Conservation (phyloP, 2,329 filamentous ascomycete species). For the Clonostachys byssicola region DNA sequence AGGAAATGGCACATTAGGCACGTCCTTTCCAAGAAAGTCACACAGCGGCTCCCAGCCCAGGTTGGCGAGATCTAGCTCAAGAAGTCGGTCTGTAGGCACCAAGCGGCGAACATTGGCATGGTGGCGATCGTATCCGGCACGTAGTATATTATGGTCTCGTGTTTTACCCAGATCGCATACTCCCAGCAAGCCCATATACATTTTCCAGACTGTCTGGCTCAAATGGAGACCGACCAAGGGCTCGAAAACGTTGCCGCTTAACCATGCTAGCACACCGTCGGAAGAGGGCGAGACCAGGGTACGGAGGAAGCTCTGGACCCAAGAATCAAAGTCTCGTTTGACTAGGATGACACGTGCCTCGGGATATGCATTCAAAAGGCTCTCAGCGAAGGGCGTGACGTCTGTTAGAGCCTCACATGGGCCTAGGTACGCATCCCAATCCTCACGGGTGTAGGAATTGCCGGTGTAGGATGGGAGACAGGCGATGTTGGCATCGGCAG, state of each 20-base stretch:
- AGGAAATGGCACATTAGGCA: constrained; percentile 15
- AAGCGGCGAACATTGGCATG: constrained; percentile 17
- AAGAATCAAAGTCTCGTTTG: constrained; percentile 9
- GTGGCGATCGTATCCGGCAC: constrained; percentile 8
- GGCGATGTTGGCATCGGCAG: constrained; percentile 6
- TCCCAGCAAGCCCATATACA: constrained; percentile 5
- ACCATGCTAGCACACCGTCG: constrained; percentile 6
- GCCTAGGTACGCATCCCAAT: constrained; percentile 2
- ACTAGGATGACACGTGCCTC: constrained; percentile 12
- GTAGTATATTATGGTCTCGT: background rate
- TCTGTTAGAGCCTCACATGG: constrained; percentile 11
- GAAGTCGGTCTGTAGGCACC: constrained; percentile 16
- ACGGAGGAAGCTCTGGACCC: constrained; percentile 13
- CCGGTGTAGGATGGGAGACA: constrained; percentile 5
- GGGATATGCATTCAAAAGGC: constrained; percentile 9
- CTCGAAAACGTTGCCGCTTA: constrained; percentile 3
- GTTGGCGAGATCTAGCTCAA: constrained; percentile 23
- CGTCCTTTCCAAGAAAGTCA: constrained; percentile 21
- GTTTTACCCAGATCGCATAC: constrained; percentile 1
- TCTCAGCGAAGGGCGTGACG: constrained; percentile 5
- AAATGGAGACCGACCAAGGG: background rate
- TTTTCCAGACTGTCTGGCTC: constrained; percentile 10
- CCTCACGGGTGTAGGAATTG: background rate
- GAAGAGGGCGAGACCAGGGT: constrained; percentile 6
- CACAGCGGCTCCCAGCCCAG: constrained; percentile 26